Base-by-base conservation (phyloP, 441 rosid genomes). In the Euphorbia celastroides region DNA sequence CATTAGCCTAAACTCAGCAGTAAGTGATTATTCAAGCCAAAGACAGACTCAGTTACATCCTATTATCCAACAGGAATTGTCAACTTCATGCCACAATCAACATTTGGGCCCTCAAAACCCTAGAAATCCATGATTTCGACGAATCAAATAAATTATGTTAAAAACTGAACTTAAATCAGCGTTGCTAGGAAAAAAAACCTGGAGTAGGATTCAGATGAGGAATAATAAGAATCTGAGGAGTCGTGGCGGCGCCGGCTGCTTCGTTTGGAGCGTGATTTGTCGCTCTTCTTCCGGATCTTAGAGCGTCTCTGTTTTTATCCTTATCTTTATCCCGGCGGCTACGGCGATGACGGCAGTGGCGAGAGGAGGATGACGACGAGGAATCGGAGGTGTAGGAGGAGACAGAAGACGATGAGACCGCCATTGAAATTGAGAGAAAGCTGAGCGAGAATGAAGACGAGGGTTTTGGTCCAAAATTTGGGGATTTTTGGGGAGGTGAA, bases 281-380 rank as follows among this genome's bases (percentile, higher is more conserved):
- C 79, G 58, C 79, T 79, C 82, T 83, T 87, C 34, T 86, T 88
- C 16, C 85, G 86, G 64, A 84, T 76, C 82, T 88, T 88, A 85
- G 89, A 42, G 90, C 76, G 0, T 84, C 87, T 65, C 67, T 79
- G 14, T 75, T 86, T 62, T 64, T 77, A 34, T 80, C 84, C 36
- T 67, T 79, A 13, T 77, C 85, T 62, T 63, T 77, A 30, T 80
- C 84, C 31, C 84, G 67, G 22, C 77, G 73, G 64, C 36, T 73
- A n/a, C 84, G 82, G 30, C 25, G 80, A n/a, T 79, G 81, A 48
- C 78, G 86, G n/a, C 86, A 87, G 31, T 70, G 78, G 19, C 67
- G 80, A 68, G 88, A 77, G 52, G 87, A 73, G 3, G 90, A 72
- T 0, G 86, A 83, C 0, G 82, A 73, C 46, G 82, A 78, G 10